Evolutionary conservation across 768 basidiomycete genomes (phyloP).

Genomic region (Tricholomella constricta): DNA sequence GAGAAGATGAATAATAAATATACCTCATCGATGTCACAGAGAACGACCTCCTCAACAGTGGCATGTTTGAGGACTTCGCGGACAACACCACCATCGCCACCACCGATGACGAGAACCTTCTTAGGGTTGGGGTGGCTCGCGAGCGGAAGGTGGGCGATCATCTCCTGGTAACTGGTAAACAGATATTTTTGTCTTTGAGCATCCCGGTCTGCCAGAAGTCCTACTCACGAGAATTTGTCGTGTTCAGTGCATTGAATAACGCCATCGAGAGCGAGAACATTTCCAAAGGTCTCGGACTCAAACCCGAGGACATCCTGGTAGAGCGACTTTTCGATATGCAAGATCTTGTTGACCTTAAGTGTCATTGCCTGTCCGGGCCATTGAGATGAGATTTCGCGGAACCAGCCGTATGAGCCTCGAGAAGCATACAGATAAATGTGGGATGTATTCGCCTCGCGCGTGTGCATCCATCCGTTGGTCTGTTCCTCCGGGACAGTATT

Average conservation of each 20-base stretch:
- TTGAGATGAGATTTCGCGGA: conserved; percentile 91
- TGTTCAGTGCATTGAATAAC: conserved; percentile 97
- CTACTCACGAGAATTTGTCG: conserved; percentile 93
- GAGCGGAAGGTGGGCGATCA: conserved; percentile 98
- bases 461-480: conserved; percentile 37
- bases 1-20: conserved; percentile 2
- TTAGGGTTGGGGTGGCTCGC: conserved; percentile 95
- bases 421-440: no score
- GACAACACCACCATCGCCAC: conserved; percentile 97
- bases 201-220: conserved; percentile 1
- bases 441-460: no score
- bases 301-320: conserved; percentile 99
- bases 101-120: conserved; percentile 95
- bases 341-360: conserved; percentile 91
- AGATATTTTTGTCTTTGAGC: background rate
- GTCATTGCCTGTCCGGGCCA: conserved; percentile 99
- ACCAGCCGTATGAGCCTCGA: conserved; percentile 92
- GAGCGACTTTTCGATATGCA: conserved; percentile 90
- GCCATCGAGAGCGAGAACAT: conserved; percentile 93
- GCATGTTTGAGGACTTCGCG: conserved; percentile 96
- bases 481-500: conserved; percentile 41
- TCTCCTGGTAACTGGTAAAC: conserved; percentile 89
- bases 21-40: conserved; percentile 98
- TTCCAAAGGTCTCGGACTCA: conserved; percentile 94
- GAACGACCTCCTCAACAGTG: conserved; percentile 86